Evolutionary conservation across 805 yeast genomes (phyloP).

Genomic region (Candida cerambycidarum): DNA sequence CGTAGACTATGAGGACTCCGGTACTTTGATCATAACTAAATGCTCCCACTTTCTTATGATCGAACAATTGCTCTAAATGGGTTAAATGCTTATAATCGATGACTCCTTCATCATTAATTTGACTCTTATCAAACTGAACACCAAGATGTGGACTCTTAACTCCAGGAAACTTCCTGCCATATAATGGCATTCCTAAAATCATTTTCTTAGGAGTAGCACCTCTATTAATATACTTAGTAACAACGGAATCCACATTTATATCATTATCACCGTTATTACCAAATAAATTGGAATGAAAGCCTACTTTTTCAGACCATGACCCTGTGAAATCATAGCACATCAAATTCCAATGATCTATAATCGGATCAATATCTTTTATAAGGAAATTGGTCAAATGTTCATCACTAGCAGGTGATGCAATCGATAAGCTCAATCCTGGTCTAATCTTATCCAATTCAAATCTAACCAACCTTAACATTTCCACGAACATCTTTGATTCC

Average conservation of each 20-base stretch:
- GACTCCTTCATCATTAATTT: constrained; percentile 43
- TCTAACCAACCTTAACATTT: constrained; percentile 43
- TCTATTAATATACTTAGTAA: constrained; percentile 39
- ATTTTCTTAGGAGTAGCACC: constrained; percentile 54
- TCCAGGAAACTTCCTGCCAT: constrained; percentile 51
- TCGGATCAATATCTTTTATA: constrained; percentile 54
- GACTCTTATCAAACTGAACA: constrained; percentile 26
- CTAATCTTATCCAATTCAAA: constrained; percentile 30
- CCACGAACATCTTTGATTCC: constrained; percentile 47
- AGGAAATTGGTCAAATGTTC: constrained; percentile 45
- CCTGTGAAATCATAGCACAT: constrained; percentile 94
- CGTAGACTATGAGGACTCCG: constrained; percentile 58
- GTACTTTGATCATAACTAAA: constrained; percentile 44
- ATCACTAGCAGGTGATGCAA: constrained; percentile 74
- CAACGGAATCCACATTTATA: constrained; percentile 49
- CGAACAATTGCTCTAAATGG: constrained; percentile 44
- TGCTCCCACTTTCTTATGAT: constrained; percentile 49
- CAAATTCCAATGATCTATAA: constrained; percentile 72
- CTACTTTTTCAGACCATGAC: constrained; percentile 61
- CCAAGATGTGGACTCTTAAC: constrained; percentile 43
- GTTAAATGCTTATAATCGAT: constrained; percentile 57
- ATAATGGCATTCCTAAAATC: constrained; percentile 83
- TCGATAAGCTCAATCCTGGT: constrained; percentile 49
- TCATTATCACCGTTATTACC: constrained; percentile 39
- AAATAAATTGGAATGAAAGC: constrained; percentile 70